Base-by-base conservation (phyloP, 2,329 filamentous ascomycete species). In the Teratosphaeria destructans region DNA sequence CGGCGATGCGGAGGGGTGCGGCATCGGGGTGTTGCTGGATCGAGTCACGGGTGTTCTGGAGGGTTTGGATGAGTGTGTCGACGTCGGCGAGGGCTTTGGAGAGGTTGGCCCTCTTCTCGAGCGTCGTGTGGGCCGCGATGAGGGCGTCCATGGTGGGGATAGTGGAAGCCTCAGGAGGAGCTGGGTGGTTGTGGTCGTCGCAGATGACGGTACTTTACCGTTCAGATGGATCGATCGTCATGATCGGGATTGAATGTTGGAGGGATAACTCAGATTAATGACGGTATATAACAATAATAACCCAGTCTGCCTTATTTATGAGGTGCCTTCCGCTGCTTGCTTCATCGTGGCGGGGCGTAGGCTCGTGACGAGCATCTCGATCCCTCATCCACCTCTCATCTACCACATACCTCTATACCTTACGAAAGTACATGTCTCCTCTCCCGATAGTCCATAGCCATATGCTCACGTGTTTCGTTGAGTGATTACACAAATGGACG, bases 51-150 rank as follows among this genome's bases (percentile, higher is more conserved):
- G 92, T 89, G 55, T 81, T 80, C 63, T 84, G 82, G 32, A 99
- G 83, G 60, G 89, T 75, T 63, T 90, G 83, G 66, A 99, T 90
- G 47, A 92, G 87, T 61, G 84, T 82, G 71, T 97, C 90, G 19
- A 95, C 88, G 80, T 95, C 86, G 37, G 84, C 77, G 60, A 95
- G 85, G 47, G 86, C 86, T 59, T 87, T 83, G 3, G 82, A 82
- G 53, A 92, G 82, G 69, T 86, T 87, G 35, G 85, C 83, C 63
- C 82, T 85, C 70, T 82, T 85, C 68, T 83, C 83, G 61, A 95
- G 83, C 68, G 85, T 84, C 65, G 85, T 82, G 65, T 94, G 83
- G 71, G 95, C 90, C 67, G 85, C 85, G 72, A 88, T 82, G 65
- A 96, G 78, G 60, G 78, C 74, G 66, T 86, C 83, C 84, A 86